These are phyloP conservation scores for Alternaria consortialis DNA, from an alignment of 2,329 filamentous ascomycete genomes.

Conservation along the genomic window DNA sequence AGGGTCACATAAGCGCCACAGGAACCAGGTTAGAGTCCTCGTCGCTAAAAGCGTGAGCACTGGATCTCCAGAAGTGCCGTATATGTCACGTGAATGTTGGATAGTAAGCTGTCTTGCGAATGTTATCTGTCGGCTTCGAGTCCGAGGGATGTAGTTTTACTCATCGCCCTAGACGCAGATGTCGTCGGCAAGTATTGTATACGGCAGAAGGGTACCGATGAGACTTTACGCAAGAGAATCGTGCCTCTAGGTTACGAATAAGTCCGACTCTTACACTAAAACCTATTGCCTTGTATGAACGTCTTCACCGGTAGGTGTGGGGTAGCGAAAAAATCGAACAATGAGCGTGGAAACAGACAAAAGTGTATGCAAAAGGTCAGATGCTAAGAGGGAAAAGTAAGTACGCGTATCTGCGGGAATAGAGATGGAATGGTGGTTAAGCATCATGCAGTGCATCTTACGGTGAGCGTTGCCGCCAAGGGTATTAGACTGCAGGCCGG, in stretches of 20 bases:
- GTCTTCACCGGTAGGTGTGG: slow-evolving; percentile 48
- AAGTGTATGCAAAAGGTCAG: slow-evolving; percentile 34
- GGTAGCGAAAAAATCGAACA: slow-evolving; percentile 22
- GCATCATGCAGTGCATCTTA: slow-evolving; percentile 39
- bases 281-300: slow-evolving; percentile 42
- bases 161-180: slow-evolving; percentile 14
- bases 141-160: neutral
- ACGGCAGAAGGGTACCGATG: slow-evolving; percentile 21
- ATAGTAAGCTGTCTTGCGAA: slow-evolving; percentile 15
- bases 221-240: slow-evolving; percentile 20
- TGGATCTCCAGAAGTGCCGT: neutral
- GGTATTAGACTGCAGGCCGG: slow-evolving; percentile 22
- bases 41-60: neutral
- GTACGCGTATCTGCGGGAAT: slow-evolving; percentile 21
- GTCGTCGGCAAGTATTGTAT: slow-evolving; percentile 18
- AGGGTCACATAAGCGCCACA: slow-evolving; percentile 18
- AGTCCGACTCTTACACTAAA: slow-evolving; percentile 25
- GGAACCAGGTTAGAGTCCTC: neutral
- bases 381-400: slow-evolving; percentile 24
- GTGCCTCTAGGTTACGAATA: slow-evolving; percentile 9
- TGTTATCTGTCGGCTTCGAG: slow-evolving; percentile 13
- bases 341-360: slow-evolving; percentile 15
- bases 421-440: slow-evolving; percentile 17
- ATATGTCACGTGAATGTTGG: neutral
- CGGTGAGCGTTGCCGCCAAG: slow-evolving; percentile 37